A percentile compares a stretch with the other conserved stretches of the same genome.
phyloP scores from a whole-genome alignment of 306 rosid species.

The Cicer cuneatum region DNA sequence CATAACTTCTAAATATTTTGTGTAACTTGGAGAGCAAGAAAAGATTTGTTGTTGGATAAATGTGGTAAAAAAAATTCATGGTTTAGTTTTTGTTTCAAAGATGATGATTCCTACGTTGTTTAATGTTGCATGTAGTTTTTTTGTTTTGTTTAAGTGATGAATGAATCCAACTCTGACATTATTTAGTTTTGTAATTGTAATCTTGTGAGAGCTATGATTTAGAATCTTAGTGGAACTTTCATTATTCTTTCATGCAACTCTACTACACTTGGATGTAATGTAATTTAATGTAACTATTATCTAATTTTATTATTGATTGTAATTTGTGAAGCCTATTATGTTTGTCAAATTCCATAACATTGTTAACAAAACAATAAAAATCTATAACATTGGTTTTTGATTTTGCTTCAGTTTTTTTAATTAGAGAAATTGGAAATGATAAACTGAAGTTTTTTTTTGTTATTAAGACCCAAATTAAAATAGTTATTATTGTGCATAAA shows the following conservation, averaged over 20 bases:
- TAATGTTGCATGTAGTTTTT: constrained; percentile 26
- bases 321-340: neutral
- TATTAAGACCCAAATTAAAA: no score
- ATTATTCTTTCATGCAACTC: constrained; percentile 36
- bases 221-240: constrained; percentile 20
- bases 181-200: constrained; percentile 21
- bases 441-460: no score
- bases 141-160: constrained; percentile 19
- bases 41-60: neutral
- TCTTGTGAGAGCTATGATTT: constrained; percentile 4
- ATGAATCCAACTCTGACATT: constrained; percentile 29
- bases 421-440: neutral
- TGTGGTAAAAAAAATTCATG: constrained; percentile 2
- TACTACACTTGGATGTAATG: constrained; percentile 23
- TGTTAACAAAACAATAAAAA: neutral
- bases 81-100: neutral
- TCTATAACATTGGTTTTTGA: neutral
- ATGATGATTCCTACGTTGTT: constrained; percentile 6
- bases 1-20: constrained; percentile 65
- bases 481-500: no score
- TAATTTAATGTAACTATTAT: constrained; percentile 36
- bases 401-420: neutral
- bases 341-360: neutral
- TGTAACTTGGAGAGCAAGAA: neutral
- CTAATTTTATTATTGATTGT: constrained; percentile 37